A percentile compares a stretch with the other conserved stretches of the same genome.
Evolutionary conservation across 208 protist genomes (phyloP).

Genomic region (Wallacemonas sp.): DNA sequence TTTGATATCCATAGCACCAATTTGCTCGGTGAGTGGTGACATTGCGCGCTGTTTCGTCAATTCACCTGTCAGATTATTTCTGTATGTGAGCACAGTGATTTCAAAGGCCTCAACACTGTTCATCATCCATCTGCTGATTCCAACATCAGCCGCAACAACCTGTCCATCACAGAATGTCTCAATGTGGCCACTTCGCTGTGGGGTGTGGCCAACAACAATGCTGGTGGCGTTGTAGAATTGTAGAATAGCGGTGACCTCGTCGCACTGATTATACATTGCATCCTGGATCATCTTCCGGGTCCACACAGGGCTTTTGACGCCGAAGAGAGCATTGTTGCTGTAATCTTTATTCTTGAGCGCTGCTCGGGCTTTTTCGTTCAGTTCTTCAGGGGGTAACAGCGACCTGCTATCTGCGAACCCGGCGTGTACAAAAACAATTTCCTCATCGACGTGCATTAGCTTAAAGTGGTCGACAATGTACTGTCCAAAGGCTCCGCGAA

Average conservation of each 20-base stretch:
- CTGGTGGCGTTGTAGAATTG: slow-evolving; percentile 30
- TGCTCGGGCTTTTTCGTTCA: slow-evolving; percentile 49
- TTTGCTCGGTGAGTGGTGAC: slow-evolving; percentile 27
- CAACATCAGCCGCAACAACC: slow-evolving; percentile 74
- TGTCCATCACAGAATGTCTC: slow-evolving; percentile 55
- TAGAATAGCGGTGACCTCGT: slow-evolving; percentile 33
- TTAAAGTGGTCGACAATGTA: slow-evolving; percentile 72
- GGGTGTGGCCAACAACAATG: slow-evolving; percentile 83
- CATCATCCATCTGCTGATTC: slow-evolving; percentile 77
- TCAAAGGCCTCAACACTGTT: slow-evolving; percentile 60
- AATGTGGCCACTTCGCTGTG: slow-evolving; percentile 50
- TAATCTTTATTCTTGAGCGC: slow-evolving; percentile 38
- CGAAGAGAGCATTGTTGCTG: slow-evolving; percentile 31
- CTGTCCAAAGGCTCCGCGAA: slow-evolving; percentile 58
- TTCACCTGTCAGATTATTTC: slow-evolving; percentile 9
- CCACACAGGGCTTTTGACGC: slow-evolving; percentile 67
- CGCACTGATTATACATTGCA: slow-evolving; percentile 51
- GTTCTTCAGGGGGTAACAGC: slow-evolving; percentile 13
- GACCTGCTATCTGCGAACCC: slow-evolving; percentile 27
- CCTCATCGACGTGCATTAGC: slow-evolving; percentile 40
- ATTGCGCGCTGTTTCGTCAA: slow-evolving; percentile 21
- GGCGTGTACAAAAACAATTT: slow-evolving; percentile 71
- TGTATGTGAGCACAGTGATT: slow-evolving; percentile 40
- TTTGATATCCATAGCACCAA: too few relatives aligned
- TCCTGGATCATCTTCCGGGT: slow-evolving; percentile 67